Conservation (phyloP, 202 grass and related monocot species). For the Schoenoplectus triqueter region DNA sequence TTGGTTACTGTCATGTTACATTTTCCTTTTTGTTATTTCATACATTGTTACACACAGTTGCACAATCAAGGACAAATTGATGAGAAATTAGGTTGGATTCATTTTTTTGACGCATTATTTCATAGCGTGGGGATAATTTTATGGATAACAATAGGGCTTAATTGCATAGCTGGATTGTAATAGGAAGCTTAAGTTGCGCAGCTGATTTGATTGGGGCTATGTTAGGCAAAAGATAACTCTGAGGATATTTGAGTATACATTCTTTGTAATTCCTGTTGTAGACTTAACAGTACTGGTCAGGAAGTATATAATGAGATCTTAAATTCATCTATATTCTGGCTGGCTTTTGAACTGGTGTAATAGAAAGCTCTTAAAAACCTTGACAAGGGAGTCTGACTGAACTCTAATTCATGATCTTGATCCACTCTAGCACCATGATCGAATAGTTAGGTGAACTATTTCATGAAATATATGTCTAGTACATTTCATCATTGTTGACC, state of each 20-base stretch:
- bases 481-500: slow-evolving; percentile 14
- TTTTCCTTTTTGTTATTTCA: not conserved
- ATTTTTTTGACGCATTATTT: not conserved
- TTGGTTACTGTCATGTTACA: not conserved
- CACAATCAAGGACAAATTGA: not conserved
- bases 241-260: not conserved
- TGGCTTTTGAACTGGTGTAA: not conserved
- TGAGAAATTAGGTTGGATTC: not conserved
- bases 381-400: not conserved
- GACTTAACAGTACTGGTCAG: not conserved
- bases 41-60: not conserved
- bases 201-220: not conserved
- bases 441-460: not conserved
- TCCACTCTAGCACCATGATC: not conserved
- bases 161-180: not conserved
- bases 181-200: slow-evolving; percentile 17
- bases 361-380: not conserved
- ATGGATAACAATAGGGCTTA: not conserved
- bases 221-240: slow-evolving; percentile 10
- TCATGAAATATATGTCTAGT: not conserved
- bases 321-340: not conserved
- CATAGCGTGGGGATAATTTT: not conserved
- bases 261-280: not conserved
- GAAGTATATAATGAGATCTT: not conserved
- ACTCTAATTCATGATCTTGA: slow-evolving; percentile 3